These are phyloP conservation scores for Trichoderma brevicompactum DNA, from an alignment of 2,329 filamentous ascomycete genomes.

Conservation along the genomic window DNA sequence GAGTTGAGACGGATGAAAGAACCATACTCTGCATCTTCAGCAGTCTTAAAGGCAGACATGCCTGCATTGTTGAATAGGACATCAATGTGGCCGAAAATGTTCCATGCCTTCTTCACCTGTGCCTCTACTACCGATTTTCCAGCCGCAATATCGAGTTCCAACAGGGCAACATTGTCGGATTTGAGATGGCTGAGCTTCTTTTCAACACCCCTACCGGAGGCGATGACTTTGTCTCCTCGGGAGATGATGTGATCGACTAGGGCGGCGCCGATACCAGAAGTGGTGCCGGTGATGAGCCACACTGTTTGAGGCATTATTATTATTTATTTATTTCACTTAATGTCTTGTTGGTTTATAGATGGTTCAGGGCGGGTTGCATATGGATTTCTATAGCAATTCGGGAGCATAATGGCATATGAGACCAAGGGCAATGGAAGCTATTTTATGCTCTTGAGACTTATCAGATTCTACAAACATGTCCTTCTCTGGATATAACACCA, in stretches of 20 bases:
- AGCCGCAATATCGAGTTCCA: slow-evolving; percentile 41
- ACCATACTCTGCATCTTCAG: slow-evolving; percentile 42
- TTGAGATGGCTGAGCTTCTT: slow-evolving; percentile 35
- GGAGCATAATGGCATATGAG: not conserved
- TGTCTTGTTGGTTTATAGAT: not conserved
- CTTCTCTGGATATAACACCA: not conserved
- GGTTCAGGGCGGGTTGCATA: too few relatives aligned
- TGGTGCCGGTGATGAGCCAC: slow-evolving; percentile 43
- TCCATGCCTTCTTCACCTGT: slow-evolving; percentile 38
- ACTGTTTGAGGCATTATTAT: slow-evolving; percentile 37
- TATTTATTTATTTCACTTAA: too few relatives aligned
- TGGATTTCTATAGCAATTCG: not conserved
- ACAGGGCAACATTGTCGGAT: slow-evolving; percentile 35
- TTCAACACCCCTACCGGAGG: slow-evolving; percentile 36
- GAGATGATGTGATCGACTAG: slow-evolving; percentile 36
- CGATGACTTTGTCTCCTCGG: slow-evolving; percentile 41
- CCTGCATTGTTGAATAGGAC: slow-evolving; percentile 45
- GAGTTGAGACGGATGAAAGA: not conserved
- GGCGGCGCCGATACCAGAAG: slow-evolving; percentile 41
- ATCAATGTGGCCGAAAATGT: slow-evolving; percentile 41
- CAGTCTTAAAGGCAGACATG: slow-evolving; percentile 35
- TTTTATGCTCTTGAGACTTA: not conserved
- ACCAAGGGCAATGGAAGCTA: not conserved
- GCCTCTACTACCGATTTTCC: slow-evolving; percentile 31
- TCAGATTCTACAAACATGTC: not conserved